Evolutionary conservation across 805 yeast genomes (phyloP), one percentile per base, ranked within the genome.

Genomic region (Metahyphopichia silvanorum): DNA sequence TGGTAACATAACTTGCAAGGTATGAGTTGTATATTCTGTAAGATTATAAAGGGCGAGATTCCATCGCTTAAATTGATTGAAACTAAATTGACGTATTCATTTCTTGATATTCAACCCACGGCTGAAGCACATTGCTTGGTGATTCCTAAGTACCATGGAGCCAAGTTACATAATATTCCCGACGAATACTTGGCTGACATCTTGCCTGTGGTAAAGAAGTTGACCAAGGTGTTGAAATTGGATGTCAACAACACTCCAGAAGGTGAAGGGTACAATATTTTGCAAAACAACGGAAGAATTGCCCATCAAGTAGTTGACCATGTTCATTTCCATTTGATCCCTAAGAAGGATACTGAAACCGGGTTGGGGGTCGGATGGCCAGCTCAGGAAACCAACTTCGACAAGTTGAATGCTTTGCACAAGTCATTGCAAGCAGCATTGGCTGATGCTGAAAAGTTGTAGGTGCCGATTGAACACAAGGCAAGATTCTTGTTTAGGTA

Each of bases 231-330:
- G 5, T 66, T 86, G 40, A 82, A 75, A 3, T 69, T 82, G 42
- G 82, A 76, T 43, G 63, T 66, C 28, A 82, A 81, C 38, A 76
- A 84, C 23, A 74, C 77, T 20, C 69, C 70, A 4, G 70, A 71
- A 4, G 86, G 87, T 13, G 70, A 63, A 31, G 95, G 95, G 27
- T 91, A 91, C 72, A 91, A 91, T 55, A 57, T 91, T 14, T 67
- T 91, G 44, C 98, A 89, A 61, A 93, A 91, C 71, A 93, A 91
- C 48, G 98, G 98, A 31, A 66, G 86, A 55, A 80, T 89, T 52
- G 98, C 98, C 9, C 98, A 93, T 55, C 98, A 91, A 66, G 82
- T 74, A 35, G 98, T 93, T 36, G 93, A 85, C 46, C 98, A 91
- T 57, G 97, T 93, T 37, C 98, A 91, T 59, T 85, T 93, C 75